These are phyloP conservation scores for Wickerhamomyces ciferrii DNA, from an alignment of 805 yeast species.

Conservation along the genomic window DNA sequence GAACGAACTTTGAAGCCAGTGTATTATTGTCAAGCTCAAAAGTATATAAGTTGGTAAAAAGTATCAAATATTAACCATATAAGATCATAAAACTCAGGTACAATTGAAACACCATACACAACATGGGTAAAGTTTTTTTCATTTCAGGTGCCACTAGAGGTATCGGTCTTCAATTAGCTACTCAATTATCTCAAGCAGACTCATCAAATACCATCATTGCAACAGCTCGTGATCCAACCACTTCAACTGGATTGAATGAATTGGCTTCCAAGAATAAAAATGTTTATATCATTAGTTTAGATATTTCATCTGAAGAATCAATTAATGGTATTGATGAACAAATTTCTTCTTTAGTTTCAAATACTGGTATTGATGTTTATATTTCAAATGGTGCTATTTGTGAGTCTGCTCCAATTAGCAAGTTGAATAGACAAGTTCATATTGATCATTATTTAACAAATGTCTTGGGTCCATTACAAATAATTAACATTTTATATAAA, in stretches of 20 bases:
- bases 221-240: constrained; percentile 6
- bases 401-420: no score
- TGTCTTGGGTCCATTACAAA: neutral
- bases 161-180: neutral
- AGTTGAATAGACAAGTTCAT: constrained; percentile 7
- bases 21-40: no score
- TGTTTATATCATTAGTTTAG: constrained; percentile 16
- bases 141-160: neutral
- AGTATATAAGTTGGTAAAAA: no score
- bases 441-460: neutral
- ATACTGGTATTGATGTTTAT: constrained; percentile 15
- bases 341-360: neutral
- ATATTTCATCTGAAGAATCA: constrained; percentile 10
- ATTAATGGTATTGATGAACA: constrained; percentile 3
- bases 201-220: neutral
- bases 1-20: no score
- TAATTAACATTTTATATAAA: no score
- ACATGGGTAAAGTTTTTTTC: neutral
- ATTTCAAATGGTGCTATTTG: constrained; percentile 20
- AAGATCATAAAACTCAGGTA: no score
- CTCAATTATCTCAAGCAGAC: neutral
- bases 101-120: no score
- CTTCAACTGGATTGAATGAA: constrained; percentile 5
- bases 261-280: constrained; percentile 7
- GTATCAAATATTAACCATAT: no score